Evolutionary conservation across 2,329 filamentous ascomycete genomes (phyloP).

Genomic region (Phialophora expanda): DNA sequence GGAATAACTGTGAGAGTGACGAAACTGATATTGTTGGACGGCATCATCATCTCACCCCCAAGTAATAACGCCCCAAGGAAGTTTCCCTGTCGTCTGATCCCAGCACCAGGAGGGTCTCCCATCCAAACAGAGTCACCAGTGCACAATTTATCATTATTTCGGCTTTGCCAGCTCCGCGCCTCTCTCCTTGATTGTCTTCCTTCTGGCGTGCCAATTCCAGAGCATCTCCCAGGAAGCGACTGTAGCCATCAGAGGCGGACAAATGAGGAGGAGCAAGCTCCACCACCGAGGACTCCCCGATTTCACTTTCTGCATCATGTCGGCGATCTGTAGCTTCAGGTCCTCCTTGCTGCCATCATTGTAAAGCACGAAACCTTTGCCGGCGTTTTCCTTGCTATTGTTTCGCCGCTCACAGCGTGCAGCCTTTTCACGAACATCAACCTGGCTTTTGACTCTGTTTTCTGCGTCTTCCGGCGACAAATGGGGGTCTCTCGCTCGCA

Average conservation of each 20-base stretch:
- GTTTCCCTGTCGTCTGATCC: neutral
- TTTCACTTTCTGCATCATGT: slow-evolving; percentile 68
- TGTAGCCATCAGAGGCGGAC: slow-evolving; percentile 74
- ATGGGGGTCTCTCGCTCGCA: slow-evolving; percentile 77
- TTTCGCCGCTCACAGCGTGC: slow-evolving; percentile 69
- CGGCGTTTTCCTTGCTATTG: slow-evolving; percentile 54
- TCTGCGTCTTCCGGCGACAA: slow-evolving; percentile 83
- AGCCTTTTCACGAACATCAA: slow-evolving; percentile 83
- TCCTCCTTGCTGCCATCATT: slow-evolving; percentile 80
- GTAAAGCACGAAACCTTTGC: slow-evolving; percentile 80
- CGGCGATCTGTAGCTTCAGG: slow-evolving; percentile 69
- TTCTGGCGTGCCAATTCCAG: slow-evolving; percentile 69
- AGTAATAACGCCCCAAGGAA: neutral
- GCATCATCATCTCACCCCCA: neutral
- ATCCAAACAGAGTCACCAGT: neutral
- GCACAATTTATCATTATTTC: slow-evolving; percentile 44
- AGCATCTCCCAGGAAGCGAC: slow-evolving; percentile 74
- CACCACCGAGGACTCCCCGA: slow-evolving; percentile 77
- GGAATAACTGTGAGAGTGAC: no score
- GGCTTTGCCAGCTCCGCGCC: slow-evolving; percentile 55
- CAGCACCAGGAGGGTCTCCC: neutral
- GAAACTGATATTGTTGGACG: no score
- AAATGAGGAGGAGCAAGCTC: slow-evolving; percentile 71
- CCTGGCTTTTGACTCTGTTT: slow-evolving; percentile 85
- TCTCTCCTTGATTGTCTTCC: slow-evolving; percentile 56